Evolutionary conservation across 129 eudicot genomes (phyloP).

Genomic region (Sambucus nigra): DNA sequence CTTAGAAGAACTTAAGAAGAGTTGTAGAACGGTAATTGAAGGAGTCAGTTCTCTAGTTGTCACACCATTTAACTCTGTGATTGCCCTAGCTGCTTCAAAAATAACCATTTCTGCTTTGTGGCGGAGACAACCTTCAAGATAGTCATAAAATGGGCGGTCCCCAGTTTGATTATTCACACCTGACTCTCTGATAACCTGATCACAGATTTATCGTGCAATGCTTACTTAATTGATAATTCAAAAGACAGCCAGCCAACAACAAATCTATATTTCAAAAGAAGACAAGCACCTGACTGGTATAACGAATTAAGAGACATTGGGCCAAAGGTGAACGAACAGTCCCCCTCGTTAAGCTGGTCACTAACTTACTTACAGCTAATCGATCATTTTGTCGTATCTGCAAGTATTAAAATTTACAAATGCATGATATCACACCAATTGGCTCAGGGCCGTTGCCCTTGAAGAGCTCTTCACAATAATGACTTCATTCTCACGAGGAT

Average conservation of each 20-base stretch:
- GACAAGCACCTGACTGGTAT: slow-evolving; percentile 66
- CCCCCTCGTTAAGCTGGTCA: slow-evolving; percentile 91
- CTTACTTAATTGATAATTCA: slow-evolving; percentile 6
- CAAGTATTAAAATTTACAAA: slow-evolving; percentile 9
- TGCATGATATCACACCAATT: background rate
- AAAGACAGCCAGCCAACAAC: slow-evolving; percentile 1
- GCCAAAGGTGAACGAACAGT: slow-evolving; percentile 93
- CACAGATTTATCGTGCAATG: background rate
- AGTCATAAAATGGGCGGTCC: slow-evolving; percentile 95
- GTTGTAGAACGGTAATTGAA: slow-evolving; percentile 91
- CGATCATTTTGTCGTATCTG: slow-evolving; percentile 95
- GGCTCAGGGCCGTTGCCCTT: too few relatives aligned
- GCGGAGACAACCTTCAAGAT: slow-evolving; percentile 86
- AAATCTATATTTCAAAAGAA: background rate
- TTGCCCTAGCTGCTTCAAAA: slow-evolving; percentile 93
- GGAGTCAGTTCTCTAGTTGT: slow-evolving; percentile 91
- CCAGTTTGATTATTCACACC: slow-evolving; percentile 62
- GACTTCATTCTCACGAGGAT: too few relatives aligned
- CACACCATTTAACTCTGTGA: slow-evolving; percentile 83
- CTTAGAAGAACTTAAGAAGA: slow-evolving; percentile 85
- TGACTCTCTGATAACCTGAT: slow-evolving; percentile 86
- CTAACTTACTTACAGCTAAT: slow-evolving; percentile 93
- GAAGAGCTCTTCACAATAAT: too few relatives aligned
- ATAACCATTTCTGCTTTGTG: slow-evolving; percentile 99
- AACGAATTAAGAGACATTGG: slow-evolving; percentile 88